phyloP scores from a whole-genome alignment of 495 filamentous ascomycete genomes.

The Penicillium odoratum region DNA sequence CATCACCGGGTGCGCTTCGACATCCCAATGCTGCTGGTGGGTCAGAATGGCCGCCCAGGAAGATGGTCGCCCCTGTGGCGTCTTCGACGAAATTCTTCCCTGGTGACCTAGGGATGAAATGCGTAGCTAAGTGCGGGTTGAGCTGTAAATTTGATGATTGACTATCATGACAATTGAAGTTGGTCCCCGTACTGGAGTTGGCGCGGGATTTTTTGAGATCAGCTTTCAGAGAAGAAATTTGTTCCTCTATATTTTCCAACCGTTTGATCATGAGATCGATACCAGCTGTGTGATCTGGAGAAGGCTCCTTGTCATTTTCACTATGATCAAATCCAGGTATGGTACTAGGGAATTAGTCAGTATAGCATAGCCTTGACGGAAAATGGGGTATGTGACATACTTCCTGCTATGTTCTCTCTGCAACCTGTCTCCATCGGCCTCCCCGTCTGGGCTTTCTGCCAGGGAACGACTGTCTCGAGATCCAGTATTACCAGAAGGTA shows the following conservation, averaged over 20 bases:
- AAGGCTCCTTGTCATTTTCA: neutral
- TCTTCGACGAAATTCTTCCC: conserved; percentile 26
- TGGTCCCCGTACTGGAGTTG: neutral
- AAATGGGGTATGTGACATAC: neutral
- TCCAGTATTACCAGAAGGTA: neutral
- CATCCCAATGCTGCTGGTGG: conserved; percentile 21
- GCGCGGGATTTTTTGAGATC: conserved; percentile 22
- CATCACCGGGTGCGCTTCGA: conserved; percentile 11
- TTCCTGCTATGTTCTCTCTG: neutral
- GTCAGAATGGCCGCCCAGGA: conserved; percentile 26
- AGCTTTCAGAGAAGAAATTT: conserved; percentile 12
- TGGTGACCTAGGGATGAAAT: conserved; percentile 8
- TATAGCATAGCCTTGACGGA: neutral
- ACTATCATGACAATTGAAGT: neutral
- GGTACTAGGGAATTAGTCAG: neutral
- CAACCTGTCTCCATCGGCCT: neutral
- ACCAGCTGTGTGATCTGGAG: neutral
- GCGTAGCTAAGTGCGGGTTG: neutral
- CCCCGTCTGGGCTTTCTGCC: neutral
- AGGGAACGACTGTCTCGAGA: neutral
- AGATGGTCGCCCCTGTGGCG: conserved; percentile 30
- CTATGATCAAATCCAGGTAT: neutral
- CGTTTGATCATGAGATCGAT: conserved; percentile 13
- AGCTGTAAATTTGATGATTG: neutral
- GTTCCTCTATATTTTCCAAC: conserved; percentile 23